Percentiles rank a stretch among this genome's conserved stretches.
phyloP scores from a whole-genome alignment of 2,329 filamentous ascomycete genomes.

The Mollisiaceae sp. region DNA sequence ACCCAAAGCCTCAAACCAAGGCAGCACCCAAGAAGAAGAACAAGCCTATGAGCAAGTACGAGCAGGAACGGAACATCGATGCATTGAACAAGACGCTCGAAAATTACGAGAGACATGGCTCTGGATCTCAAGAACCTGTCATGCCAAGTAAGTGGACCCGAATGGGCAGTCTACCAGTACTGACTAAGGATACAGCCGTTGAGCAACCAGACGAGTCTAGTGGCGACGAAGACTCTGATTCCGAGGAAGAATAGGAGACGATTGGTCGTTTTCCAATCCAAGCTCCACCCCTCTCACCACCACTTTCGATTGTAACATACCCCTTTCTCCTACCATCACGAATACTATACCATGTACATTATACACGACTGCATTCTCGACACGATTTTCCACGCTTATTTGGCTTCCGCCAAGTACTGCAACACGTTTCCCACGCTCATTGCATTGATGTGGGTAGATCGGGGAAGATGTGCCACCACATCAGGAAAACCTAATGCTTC shows the following conservation, averaged over 20 bases:
- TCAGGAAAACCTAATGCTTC: slow-evolving; percentile 15
- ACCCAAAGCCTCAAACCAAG: slow-evolving; percentile 39
- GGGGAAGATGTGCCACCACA: slow-evolving; percentile 21
- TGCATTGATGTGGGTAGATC: slow-evolving; percentile 19
- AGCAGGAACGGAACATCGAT: slow-evolving; percentile 71
- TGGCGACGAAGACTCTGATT: slow-evolving; percentile 59
- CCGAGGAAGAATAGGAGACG: slow-evolving; percentile 50
- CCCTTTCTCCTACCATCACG: slow-evolving; percentile 18
- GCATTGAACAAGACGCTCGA: slow-evolving; percentile 65
- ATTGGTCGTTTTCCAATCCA: background rate
- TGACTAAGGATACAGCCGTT: slow-evolving; percentile 30
- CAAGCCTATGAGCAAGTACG: slow-evolving; percentile 76
- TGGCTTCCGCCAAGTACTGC: slow-evolving; percentile 1
- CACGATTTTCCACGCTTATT: slow-evolving; percentile 13
- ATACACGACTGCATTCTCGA: slow-evolving; percentile 24
- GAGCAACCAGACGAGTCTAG: slow-evolving; percentile 51
- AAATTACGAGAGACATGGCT: slow-evolving; percentile 41
- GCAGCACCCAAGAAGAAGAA: slow-evolving; percentile 59
- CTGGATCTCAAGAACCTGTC: slow-evolving; percentile 48
- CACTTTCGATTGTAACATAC: slow-evolving; percentile 32
- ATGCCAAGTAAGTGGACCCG: slow-evolving; percentile 38
- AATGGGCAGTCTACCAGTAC: background rate
- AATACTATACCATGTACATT: slow-evolving; percentile 30
- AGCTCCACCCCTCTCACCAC: slow-evolving; percentile 3
- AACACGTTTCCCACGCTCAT: background rate